A percentile compares a stretch with the other conserved stretches of the same genome.
phyloP scores from a whole-genome alignment of 768 basidiomycete species.

The Suillus tomentosus region DNA sequence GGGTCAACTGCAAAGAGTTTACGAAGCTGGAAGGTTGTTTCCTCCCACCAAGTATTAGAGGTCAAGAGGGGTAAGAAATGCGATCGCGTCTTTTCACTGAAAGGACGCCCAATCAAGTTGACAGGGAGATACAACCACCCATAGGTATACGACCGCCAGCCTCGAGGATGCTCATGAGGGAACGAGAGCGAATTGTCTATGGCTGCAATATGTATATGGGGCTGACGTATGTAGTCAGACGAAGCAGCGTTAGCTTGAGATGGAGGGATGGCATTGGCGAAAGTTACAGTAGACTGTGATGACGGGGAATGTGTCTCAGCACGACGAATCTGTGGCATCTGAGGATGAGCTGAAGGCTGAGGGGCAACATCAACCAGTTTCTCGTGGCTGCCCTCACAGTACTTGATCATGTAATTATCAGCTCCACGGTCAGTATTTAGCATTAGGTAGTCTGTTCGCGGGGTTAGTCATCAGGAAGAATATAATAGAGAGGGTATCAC shows the following conservation, averaged over 20 bases:
- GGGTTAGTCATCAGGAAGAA: slow-evolving; percentile 11
- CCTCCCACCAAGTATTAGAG: slow-evolving; percentile 88
- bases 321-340: slow-evolving; percentile 72
- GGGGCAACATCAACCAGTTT: slow-evolving; percentile 83
- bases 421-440: slow-evolving; percentile 86
- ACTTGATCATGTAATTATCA: slow-evolving; percentile 93
- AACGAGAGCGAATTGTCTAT: slow-evolving; percentile 94
- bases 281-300: slow-evolving; percentile 42
- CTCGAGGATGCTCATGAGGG: slow-evolving; percentile 87
- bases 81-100: slow-evolving; percentile 77
- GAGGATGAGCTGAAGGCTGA: slow-evolving; percentile 60
- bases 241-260: slow-evolving; percentile 35
- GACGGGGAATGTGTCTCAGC: slow-evolving; percentile 39
- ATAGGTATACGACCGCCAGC: slow-evolving; percentile 80
- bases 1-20: slow-evolving; percentile 80
- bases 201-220: slow-evolving; percentile 89
- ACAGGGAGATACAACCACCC: slow-evolving; percentile 89
- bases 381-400: slow-evolving; percentile 80
- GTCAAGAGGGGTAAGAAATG: slow-evolving; percentile 83
- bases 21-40: slow-evolving; percentile 76
- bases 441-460: slow-evolving; percentile 77
- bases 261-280: slow-evolving; percentile 40
- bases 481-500: slow-evolving; percentile 35
- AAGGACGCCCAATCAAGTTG: slow-evolving; percentile 81
- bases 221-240: slow-evolving; percentile 55